Evolutionary conservation across 108 stramenopile genomes (phyloP).

Genomic region (Cyclotella baltica): DNA sequence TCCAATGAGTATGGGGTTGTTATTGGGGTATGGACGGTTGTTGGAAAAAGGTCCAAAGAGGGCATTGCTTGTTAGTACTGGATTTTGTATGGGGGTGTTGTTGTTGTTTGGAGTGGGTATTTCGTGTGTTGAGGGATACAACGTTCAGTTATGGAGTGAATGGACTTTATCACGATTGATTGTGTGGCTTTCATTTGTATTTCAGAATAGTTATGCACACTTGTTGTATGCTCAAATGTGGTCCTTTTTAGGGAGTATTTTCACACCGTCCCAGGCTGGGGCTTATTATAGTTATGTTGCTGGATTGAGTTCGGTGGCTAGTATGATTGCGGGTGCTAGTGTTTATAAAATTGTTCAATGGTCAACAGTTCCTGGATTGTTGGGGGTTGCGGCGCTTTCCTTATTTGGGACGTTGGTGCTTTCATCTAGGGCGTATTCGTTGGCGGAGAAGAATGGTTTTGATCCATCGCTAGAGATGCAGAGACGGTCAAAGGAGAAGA

Average conservation of each 20-base stretch:
- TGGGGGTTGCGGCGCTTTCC: conserved; percentile 66
- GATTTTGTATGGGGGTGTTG: conserved; percentile 58
- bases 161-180: conserved; percentile 53
- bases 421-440: conserved; percentile 65
- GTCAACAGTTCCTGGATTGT: conserved; percentile 62
- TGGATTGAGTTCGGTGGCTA: conserved; percentile 74
- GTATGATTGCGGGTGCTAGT: conserved; percentile 70
- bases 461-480: conserved; percentile 53
- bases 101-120: conserved; percentile 48
- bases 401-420: conserved; percentile 60
- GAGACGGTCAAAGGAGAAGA: conserved; percentile 32
- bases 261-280: conserved; percentile 75
- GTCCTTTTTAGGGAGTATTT: conserved; percentile 80
- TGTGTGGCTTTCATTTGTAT: conserved; percentile 73
- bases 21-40: conserved; percentile 62
- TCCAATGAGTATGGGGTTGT: conserved; percentile 63
- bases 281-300: conserved; percentile 84
- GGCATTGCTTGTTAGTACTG: conserved; percentile 63
- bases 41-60: conserved; percentile 74
- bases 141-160: neutral
- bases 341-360: conserved; percentile 58
- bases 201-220: conserved; percentile 85
- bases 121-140: conserved; percentile 34
- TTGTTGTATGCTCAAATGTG: conserved; percentile 84
- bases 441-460: conserved; percentile 75